Base-by-base conservation (phyloP, 257 asterid genomes). In the Nicotiana knightiana region DNA sequence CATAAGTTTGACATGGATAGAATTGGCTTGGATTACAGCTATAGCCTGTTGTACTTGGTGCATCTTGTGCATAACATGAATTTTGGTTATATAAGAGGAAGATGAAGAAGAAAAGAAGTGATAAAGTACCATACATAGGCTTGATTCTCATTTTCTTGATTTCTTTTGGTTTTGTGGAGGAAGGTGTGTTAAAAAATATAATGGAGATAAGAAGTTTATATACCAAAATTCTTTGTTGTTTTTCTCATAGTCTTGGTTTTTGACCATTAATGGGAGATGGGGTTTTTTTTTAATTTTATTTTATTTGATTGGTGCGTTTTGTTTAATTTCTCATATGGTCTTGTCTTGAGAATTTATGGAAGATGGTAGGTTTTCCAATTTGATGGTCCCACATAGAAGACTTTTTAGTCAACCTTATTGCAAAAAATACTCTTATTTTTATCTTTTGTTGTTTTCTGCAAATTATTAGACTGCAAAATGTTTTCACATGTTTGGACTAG, bases 1-100 rank as follows among this genome's bases (percentile, higher is more conserved):
- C 97, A 73, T 91, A 96, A 57, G 99, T 91, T 59, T 82, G 87
- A 85, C 99, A 96, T 9, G 97, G 86, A 71, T 86, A 83, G 1
- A 92, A 64, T 51, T 87, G 88, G 79, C 68, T 85, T 24, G 89
- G 76, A 30, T 92, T 83, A 90, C 99, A 96, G 81, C 70, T 64
- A 88, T 86, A 90, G 58, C 99, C 98, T 51, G 82, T 75, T 80
- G 90, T 93, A 89, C 35, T 82, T 76, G 97, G 89, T 73, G 87
- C 93, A 9, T 90, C 89, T 85, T 87, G 84, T 75, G 85, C 86
- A 21, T 57, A 33, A 13, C 28, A 8, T 11, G 59, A 33, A 9
- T 73, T 58, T 9, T 55, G 83, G 81, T 35, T 67, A 43, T 43
- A 43, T 59, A 86, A 66, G 83, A 82, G 7, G 87, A 85, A 26